Percentiles rank a stretch among this genome's conserved stretches.
Evolutionary conservation across 140 eudicot species (phyloP).

Genomic region (Flaveria floridana): DNA sequence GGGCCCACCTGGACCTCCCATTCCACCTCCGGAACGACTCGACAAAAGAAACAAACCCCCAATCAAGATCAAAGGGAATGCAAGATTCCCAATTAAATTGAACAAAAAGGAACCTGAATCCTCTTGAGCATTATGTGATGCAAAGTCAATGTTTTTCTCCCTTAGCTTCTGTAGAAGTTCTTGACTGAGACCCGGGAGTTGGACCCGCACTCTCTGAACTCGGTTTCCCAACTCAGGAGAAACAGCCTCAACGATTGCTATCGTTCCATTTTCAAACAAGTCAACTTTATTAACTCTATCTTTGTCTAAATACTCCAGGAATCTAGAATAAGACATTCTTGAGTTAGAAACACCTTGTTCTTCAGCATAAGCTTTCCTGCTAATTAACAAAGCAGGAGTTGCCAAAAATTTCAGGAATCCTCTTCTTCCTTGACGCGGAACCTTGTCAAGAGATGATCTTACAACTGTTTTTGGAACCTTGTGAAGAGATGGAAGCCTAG

Average conservation of each 20-base stretch:
- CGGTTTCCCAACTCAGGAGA: conserved; percentile 96
- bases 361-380: conserved; percentile 64
- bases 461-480: conserved; percentile 44
- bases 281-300: conserved; percentile 85
- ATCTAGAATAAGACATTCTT: conserved; percentile 96
- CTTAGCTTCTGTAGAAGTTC: conserved; percentile 92
- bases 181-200: conserved; percentile 93
- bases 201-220: conserved; percentile 88
- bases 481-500: conserved; percentile 41
- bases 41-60: conserved; percentile 93
- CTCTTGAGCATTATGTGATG: conserved; percentile 97
- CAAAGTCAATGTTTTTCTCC: conserved; percentile 93
- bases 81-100: conserved; percentile 85
- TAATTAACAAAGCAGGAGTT: conserved; percentile 54
- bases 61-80: conserved; percentile 75
- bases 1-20: conserved; percentile 99
- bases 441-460: conserved; percentile 58
- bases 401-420: conserved; percentile 65
- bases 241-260: conserved; percentile 88
- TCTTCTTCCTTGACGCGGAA: conserved; percentile 59
- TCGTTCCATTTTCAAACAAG: conserved; percentile 85
- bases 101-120: conserved; percentile 81
- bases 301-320: conserved; percentile 84
- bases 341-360: conserved; percentile 93
- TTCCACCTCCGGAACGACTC: conserved; percentile 83